A percentile compares a stretch with the other conserved stretches of the same genome.
Evolutionary conservation across 176 grass and related monocot species (phyloP).

Genomic region (Juncus inflexus): DNA sequence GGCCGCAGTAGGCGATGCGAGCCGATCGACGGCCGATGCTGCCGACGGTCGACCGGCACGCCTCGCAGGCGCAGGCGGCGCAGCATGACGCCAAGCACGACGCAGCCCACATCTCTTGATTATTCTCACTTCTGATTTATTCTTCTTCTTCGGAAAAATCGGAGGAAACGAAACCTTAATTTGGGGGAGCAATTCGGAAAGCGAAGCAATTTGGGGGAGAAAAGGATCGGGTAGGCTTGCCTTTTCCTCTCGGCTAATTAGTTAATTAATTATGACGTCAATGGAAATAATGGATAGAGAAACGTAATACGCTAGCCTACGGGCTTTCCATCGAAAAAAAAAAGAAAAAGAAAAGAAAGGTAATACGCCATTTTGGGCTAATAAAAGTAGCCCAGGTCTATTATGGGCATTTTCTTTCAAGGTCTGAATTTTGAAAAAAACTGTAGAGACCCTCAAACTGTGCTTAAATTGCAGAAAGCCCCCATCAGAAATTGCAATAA

Average conservation of each 20-base stretch:
- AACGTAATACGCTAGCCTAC: too few species aligned
- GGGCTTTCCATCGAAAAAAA: too few species aligned
- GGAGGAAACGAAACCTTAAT: not conserved
- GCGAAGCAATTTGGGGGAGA: constrained; percentile 34
- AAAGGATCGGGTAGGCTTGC: constrained; percentile 12
- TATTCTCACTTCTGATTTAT: constrained; percentile 1
- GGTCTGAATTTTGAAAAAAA: too few species aligned
- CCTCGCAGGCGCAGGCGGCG: constrained; percentile 98
- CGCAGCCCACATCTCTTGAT: constrained; percentile 73
- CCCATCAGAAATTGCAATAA: too few species aligned
- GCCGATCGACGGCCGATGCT: constrained; percentile 95
- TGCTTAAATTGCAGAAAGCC: too few species aligned
- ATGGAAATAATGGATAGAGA: too few species aligned
- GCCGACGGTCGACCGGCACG: constrained; percentile 90
- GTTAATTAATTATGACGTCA: too few species aligned
- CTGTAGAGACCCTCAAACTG: too few species aligned
- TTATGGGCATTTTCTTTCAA: too few species aligned
- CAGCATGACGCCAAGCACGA: constrained; percentile 99
- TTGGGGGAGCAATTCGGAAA: not conserved
- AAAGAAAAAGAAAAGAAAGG: too few species aligned
- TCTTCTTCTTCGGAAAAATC: not conserved
- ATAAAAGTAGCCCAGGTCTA: too few species aligned
- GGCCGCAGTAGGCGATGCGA: constrained; percentile 98
- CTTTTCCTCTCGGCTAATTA: not conserved
- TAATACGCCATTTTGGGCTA: too few species aligned